These are phyloP conservation scores for Isatis lusitanica DNA, from an alignment of 441 rosid genomes.

Conservation along the genomic window DNA sequence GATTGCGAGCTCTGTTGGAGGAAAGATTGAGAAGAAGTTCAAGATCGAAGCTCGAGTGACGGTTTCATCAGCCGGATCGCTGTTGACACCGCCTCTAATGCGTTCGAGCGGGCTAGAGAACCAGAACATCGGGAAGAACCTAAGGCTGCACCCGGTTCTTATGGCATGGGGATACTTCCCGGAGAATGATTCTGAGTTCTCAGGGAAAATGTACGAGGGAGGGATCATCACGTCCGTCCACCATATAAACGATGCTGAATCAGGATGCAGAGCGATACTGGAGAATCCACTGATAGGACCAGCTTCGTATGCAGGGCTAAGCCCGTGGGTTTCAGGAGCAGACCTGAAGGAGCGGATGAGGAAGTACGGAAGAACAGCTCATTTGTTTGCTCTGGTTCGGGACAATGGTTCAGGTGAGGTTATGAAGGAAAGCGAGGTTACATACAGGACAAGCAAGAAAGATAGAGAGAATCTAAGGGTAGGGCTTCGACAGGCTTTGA, in stretches of 20 bases:
- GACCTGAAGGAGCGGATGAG: constrained; percentile 60
- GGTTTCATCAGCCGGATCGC: constrained; percentile 65
- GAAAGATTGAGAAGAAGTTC: constrained; percentile 43
- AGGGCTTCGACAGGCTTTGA: constrained; percentile 53
- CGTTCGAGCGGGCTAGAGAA: constrained; percentile 68
- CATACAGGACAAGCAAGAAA: constrained; percentile 19
- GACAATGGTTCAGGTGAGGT: constrained; percentile 67
- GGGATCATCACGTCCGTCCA: constrained; percentile 69
- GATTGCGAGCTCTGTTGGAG: constrained; percentile 41
- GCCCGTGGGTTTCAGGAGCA: constrained; percentile 70
- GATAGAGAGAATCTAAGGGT: constrained; percentile 54
- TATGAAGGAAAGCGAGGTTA: constrained; percentile 43
- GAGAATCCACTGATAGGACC: constrained; percentile 65
- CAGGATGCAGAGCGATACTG: constrained; percentile 47
- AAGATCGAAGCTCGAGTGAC: constrained; percentile 69
- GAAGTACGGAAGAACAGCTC: constrained; percentile 54
- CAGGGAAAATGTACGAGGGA: constrained; percentile 61
- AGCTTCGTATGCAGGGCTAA: constrained; percentile 46
- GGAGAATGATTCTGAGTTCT: constrained; percentile 37
- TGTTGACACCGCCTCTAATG: constrained; percentile 71
- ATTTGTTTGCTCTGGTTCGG: constrained; percentile 49
- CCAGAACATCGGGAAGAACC: constrained; percentile 63
- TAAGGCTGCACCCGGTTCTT: constrained; percentile 66
- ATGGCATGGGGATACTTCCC: constrained; percentile 85
- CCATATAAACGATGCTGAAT: constrained; percentile 40